Base-by-base conservation (phyloP, 2,329 filamentous ascomycete genomes). In the Pseudogymnoascus pannorum region DNA sequence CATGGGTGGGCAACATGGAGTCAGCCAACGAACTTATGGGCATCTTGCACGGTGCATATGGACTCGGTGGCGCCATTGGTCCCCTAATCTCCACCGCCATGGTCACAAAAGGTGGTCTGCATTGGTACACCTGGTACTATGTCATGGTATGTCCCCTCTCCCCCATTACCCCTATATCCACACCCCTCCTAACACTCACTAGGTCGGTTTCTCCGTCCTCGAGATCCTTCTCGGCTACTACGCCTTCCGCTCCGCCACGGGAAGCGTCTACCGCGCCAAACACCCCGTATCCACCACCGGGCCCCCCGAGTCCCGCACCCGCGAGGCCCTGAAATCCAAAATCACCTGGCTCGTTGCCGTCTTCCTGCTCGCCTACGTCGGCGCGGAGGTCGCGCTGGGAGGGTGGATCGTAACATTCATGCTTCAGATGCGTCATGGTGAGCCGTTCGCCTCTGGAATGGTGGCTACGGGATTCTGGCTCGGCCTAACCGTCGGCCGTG, bases 351-450 rank as follows among this genome's bases (percentile, higher is more conserved):
- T 91, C n/a, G 78, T 85, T 44, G 81, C 89, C 2, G 63, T 88
- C 1, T 95, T 95, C 71, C 76, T 95, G 12, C 80, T 95, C 4
- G 84, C 85, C 7, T 95, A 95, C 68, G 87, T 93, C 0, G 91
- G 91, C 3, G 81, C 84, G 5, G 91, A 96, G 74, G 87, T 91
- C 63, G 85, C 84, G 0, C 76, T 92, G 2, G 87, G 87, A 18
- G 90, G 90, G 14, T 94, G 90, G 90, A 87, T 95, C 64, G 87
- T 91, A 57, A 87, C 87, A 0, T 95, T 96, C 71, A 95, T 96
- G 89, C 84, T 92, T n/a, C 78, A 82, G 18, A 86, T 92, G 22
- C 83, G 92, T 12, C 73, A 87, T 36, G 89, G 86, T 3, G 80
- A 78, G 22, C 77, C 84, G 0, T 93, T 94, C 69, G 80, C 85